Evolutionary conservation across 352 stramenopile species (phyloP).

Genomic region (Saprolegnia diclina): DNA sequence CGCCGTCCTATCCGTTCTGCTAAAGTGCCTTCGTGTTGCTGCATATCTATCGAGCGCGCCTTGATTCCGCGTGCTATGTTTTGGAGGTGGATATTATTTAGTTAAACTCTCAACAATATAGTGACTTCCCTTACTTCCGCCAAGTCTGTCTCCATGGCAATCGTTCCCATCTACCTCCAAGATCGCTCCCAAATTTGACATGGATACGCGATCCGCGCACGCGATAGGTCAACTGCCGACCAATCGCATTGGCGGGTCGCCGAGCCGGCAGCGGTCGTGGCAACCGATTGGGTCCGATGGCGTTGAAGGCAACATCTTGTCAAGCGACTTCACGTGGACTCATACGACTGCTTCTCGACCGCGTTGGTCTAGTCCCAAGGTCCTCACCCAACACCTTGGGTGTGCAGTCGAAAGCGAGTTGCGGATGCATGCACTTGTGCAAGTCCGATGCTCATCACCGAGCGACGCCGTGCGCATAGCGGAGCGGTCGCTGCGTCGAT

Average conservation of each 20-base stretch:
- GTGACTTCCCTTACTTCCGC: neutral
- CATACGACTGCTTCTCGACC: no score
- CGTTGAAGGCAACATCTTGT: no score
- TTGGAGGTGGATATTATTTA: slow-evolving; percentile 4
- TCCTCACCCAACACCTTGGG: no score
- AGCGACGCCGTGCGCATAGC: no score
- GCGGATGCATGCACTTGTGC: no score
- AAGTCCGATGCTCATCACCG: no score
- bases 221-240: neutral
- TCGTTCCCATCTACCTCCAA: neutral
- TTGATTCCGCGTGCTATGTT: neutral
- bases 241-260: neutral
- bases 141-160: no score
- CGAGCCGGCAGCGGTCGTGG: neutral
- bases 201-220: neutral
- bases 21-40: neutral
- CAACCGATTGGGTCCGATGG: no score
- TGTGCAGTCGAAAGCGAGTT: no score
- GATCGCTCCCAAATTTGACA: neutral
- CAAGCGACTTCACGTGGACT: no score
- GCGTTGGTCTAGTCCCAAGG: no score
- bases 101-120: slow-evolving; percentile 2
- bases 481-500: no score
- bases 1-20: neutral
- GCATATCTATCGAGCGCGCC: neutral